These are phyloP conservation scores for Sporobolomyces phaffii DNA, from an alignment of 768 basidiomycete genomes.

Conservation along the genomic window DNA sequence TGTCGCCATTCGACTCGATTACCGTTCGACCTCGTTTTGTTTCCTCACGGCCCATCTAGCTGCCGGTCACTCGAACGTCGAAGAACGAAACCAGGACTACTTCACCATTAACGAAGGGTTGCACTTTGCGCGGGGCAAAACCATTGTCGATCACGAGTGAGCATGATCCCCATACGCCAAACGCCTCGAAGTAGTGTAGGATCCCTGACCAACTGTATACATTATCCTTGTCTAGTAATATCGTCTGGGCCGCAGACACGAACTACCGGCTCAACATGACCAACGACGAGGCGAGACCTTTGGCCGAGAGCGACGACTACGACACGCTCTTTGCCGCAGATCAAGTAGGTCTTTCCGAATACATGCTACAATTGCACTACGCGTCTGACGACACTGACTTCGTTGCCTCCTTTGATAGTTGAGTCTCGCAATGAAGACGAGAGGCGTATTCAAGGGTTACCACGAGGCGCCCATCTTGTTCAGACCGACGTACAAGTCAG, in stretches of 20 bases:
- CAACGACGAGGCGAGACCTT: slow-evolving; percentile 68
- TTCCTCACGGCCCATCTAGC: slow-evolving; percentile 94
- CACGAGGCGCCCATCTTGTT: slow-evolving; percentile 87
- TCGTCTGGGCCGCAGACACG: slow-evolving; percentile 89
- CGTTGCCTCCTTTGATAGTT: no score
- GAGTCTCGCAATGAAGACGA: slow-evolving; percentile 61
- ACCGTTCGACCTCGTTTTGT: slow-evolving; percentile 84
- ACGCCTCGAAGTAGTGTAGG: no score
- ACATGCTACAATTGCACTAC: no score
- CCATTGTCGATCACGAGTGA: slow-evolving; percentile 82
- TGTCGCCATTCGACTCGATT: slow-evolving; percentile 85
- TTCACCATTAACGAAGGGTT: slow-evolving; percentile 74
- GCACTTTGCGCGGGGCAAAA: slow-evolving; percentile 83
- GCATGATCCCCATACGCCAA: slow-evolving; percentile 41
- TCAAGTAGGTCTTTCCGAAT: no score
- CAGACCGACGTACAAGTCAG: slow-evolving; percentile 89
- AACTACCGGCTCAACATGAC: slow-evolving; percentile 90
- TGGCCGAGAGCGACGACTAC: slow-evolving; percentile 61
- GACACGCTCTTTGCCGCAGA: slow-evolving; percentile 72
- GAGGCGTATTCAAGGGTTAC: slow-evolving; percentile 73
- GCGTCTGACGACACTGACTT: no score
- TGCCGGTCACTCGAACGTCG: slow-evolving; percentile 84
- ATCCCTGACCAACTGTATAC: background rate
- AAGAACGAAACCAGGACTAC: slow-evolving; percentile 83
- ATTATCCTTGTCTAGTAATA: slow-evolving; percentile 56